phyloP scores from a whole-genome alignment of 1,284 basidiomycete species.

The Ganoderma multipileum region DNA sequence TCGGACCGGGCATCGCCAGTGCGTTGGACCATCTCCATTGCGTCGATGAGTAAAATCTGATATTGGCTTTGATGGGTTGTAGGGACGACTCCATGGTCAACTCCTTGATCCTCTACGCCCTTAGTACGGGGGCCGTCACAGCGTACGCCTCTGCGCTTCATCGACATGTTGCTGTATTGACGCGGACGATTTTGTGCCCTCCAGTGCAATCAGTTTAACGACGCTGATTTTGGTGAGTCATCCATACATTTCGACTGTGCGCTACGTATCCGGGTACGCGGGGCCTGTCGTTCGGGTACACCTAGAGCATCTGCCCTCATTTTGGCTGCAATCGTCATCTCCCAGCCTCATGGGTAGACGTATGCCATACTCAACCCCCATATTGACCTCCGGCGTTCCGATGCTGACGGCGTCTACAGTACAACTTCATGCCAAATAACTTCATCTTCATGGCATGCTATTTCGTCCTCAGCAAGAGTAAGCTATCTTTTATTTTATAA shows the following conservation, averaged over 20 bases:
- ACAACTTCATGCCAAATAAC: conserved; percentile 59
- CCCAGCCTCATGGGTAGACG: not conserved
- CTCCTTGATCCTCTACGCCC: conserved; percentile 56
- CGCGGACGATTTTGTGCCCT: not conserved
- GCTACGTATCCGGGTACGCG: not conserved
- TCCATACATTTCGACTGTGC: not conserved
- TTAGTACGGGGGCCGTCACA: conserved; percentile 69
- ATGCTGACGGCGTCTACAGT: conserved; percentile 45
- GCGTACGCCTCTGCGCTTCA: conserved; percentile 48
- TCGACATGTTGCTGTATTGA: conserved; percentile 14
- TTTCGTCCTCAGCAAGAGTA: conserved; percentile 71
- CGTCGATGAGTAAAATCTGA: conserved; percentile 5
- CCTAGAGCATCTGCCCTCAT: not conserved
- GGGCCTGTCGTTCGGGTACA: not conserved
- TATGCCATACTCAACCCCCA: not conserved
- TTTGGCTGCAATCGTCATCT: not conserved
- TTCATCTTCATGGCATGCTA: conserved; percentile 66
- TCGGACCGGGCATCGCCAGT: conserved; percentile 54
- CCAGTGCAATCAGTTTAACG: conserved; percentile 62
- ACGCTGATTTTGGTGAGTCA: conserved; percentile 61
- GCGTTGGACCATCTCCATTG: conserved; percentile 24
- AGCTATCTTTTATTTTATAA: conserved; percentile 9
- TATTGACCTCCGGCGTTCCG: not conserved
- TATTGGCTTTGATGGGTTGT: conserved; percentile 10
- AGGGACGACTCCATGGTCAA: conserved; percentile 70